Evolutionary conservation across 345 rosid genomes (phyloP).

Genomic region (Lenwebbia sp.): DNA sequence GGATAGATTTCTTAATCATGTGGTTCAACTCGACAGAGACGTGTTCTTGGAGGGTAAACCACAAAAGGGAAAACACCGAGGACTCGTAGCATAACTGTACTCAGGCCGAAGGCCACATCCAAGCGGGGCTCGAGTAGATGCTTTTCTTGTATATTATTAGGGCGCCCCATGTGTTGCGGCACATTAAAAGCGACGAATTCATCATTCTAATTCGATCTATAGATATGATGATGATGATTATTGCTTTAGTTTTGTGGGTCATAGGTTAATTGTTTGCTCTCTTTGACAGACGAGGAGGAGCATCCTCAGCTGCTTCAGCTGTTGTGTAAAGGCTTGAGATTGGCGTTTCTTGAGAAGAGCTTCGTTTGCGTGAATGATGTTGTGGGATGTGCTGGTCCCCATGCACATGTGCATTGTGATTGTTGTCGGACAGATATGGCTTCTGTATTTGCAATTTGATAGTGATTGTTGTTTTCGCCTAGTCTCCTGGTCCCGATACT

Average conservation of each 20-base stretch:
- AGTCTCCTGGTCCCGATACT: not conserved
- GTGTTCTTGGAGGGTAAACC: not conserved
- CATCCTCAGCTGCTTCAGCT: constrained; percentile 13
- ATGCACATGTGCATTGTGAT: not conserved
- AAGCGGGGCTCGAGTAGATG: not conserved
- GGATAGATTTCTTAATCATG: not conserved
- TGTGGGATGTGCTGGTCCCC: not conserved
- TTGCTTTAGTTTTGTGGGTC: not conserved
- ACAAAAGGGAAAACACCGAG: not conserved
- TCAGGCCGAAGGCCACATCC: not conserved
- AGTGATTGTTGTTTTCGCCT: not conserved
- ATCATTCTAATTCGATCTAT: not conserved
- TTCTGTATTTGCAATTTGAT: not conserved
- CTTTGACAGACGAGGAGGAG: constrained; percentile 10
- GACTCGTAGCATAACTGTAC: not conserved
- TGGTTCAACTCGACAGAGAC: not conserved
- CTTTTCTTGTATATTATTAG: not conserved
- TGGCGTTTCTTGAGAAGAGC: not conserved
- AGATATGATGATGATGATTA: not conserved
- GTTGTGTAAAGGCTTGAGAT: constrained; percentile 6
- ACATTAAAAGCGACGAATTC: not conserved
- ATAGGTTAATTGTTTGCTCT: not conserved
- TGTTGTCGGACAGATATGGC: not conserved
- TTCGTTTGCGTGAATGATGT: not conserved
- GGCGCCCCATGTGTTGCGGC: not conserved